These are phyloP conservation scores for Cladosporium oxysporum DNA, from an alignment of 2,329 filamentous ascomycete genomes.

Conservation along the genomic window DNA sequence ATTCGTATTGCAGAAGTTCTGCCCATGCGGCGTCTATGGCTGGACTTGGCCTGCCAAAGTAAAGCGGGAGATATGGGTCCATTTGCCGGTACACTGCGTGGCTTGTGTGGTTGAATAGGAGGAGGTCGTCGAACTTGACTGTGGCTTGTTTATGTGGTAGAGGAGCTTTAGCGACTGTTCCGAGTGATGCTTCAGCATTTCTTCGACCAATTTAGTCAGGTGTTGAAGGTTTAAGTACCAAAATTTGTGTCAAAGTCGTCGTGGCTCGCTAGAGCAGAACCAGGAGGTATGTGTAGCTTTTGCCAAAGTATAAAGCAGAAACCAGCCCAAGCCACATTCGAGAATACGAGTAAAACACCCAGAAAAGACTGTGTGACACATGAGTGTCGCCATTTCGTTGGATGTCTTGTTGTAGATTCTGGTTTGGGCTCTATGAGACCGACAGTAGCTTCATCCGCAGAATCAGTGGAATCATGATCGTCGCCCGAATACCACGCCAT, in stretches of 20 bases:
- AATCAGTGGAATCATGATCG: not conserved
- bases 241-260: not conserved
- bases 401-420: not conserved
- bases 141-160: not conserved
- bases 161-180: not conserved
- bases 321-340: conserved; percentile 2
- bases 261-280: not conserved
- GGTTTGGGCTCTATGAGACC: not conserved
- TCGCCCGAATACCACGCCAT: not conserved
- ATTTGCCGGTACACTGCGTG: conserved; percentile 3
- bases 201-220: not conserved
- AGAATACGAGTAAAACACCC: not conserved
- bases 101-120: not conserved
- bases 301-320: not conserved
- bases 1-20: conserved; percentile 5
- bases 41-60: conserved; percentile 7
- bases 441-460: not conserved
- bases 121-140: not conserved
- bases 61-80: not conserved
- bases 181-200: not conserved
- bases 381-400: not conserved
- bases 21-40: conserved; percentile 3
- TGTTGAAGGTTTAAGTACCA: not conserved
- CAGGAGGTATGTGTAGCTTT: not conserved
- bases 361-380: not conserved